Base-by-base conservation (phyloP, 345 rosid genomes). In the Heritiera littoralis region DNA sequence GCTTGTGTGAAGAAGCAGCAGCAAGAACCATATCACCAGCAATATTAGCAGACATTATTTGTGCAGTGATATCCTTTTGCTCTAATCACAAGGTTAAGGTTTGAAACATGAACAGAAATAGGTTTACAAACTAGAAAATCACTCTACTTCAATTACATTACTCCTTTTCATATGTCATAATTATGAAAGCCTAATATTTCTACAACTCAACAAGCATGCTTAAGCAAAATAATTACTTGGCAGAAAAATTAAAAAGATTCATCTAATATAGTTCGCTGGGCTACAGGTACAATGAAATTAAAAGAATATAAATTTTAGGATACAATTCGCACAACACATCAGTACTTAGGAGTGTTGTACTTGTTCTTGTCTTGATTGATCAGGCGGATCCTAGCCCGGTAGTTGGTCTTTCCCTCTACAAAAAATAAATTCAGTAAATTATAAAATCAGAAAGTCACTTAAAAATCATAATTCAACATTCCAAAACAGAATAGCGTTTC, bases 291-390 rank as follows among this genome's bases (percentile, higher is more conserved):
- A n/a, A 59, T n/a, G 5, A 23, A 1, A 59, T 59, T 23, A 6
- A 46, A n/a, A 48, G 7, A 71, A 51, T 0, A 71, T 15, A 18
- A 35, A 2, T 38, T 40, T 45, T 38, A 81, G 91, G 90, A 91
- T 89, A 92, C 97, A 81, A 89, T 91, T 76, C 98, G 84, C 13
- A 92, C 95, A 69, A 94, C 93, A 55, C 87, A 89, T 1, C 97
- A 89, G 68, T 92, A 93, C 28, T 23, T 23, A 23, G 28, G 28
- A 23, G 28, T 23, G 28, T 23, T 23, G 28, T 23, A 23, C 28
- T 23, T 23, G 28, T 23, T 23, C 28, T 23, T 23, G 28, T 23
- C 28, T 23, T 23, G 28, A 23, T 23, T 23, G 28, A 23, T 23
- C 28, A 23, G 28, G 28, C 28, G 28, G 0, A 23, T 23, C 28